Evolutionary conservation across 78 protist species (phyloP).

Genomic region (Emiliania huxleyi): DNA sequence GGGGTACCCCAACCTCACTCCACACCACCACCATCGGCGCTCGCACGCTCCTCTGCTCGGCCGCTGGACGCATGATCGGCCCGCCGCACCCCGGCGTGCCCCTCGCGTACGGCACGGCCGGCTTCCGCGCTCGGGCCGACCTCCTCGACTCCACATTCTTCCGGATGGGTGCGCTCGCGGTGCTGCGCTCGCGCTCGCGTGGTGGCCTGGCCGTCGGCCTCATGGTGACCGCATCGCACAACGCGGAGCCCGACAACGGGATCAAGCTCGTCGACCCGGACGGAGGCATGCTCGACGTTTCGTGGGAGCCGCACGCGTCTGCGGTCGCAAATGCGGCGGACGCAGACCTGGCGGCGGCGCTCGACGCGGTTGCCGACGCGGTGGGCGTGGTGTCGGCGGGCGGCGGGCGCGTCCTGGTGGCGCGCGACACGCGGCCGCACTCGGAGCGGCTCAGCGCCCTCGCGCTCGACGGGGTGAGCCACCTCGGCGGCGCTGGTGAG

Average conservation of each 20-base stretch:
- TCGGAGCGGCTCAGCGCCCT: not conserved
- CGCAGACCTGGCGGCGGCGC: not conserved
- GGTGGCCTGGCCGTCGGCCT: constrained; percentile 15
- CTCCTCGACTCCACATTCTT: not conserved
- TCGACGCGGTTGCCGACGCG: not conserved
- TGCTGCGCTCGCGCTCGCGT: not conserved
- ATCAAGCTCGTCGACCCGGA: constrained; percentile 15
- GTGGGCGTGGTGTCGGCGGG: not conserved
- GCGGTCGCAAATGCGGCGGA: not conserved
- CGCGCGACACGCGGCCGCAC: constrained; percentile 23
- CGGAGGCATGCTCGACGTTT: not conserved
- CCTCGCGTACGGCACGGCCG: constrained; percentile 23
- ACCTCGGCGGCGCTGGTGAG: not conserved
- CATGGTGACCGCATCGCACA: constrained; percentile 41
- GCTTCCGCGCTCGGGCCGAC: not conserved
- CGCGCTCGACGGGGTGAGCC: not conserved
- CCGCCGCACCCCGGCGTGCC: no score
- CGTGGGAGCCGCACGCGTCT: not conserved
- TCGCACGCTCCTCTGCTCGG: no score
- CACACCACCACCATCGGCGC: no score
- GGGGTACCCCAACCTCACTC: no score
- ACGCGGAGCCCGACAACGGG: constrained; percentile 16
- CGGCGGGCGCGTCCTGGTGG: not conserved
- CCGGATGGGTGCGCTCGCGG: constrained; percentile 21
- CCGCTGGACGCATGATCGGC: no score